phyloP scores from a whole-genome alignment of 2,329 filamentous ascomycete species.

The Clarireedia sp. region DNA sequence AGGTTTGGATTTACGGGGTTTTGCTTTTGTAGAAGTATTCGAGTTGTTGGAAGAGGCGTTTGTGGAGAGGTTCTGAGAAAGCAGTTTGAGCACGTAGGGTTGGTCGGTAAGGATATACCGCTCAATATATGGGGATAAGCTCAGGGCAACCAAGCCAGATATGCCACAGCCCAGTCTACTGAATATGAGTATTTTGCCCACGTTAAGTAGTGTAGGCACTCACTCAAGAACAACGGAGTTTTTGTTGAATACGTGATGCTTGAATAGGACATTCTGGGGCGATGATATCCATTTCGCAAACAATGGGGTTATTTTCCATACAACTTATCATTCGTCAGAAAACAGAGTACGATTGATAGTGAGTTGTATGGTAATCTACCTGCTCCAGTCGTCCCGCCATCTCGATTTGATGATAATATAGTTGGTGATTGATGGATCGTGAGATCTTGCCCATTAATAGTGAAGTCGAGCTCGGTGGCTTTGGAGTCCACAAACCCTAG shows the following conservation, averaged over 20 bases:
- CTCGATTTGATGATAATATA: conserved; percentile 68
- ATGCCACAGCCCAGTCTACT: conserved; percentile 81
- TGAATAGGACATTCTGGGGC: conserved; percentile 55
- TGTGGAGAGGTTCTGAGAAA: conserved; percentile 67
- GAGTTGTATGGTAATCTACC: conserved; percentile 33
- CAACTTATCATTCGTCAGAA: conserved; percentile 43
- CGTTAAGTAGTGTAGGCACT: background rate
- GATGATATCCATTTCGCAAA: conserved; percentile 74
- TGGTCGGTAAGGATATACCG: conserved; percentile 80
- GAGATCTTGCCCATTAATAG: conserved; percentile 61
- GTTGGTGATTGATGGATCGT: conserved; percentile 76
- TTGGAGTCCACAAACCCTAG: conserved; percentile 79
- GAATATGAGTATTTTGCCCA: background rate
- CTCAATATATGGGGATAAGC: conserved; percentile 51
- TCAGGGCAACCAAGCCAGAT: conserved; percentile 68
- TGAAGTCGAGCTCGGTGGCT: conserved; percentile 56
- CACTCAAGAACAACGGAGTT: conserved; percentile 36
- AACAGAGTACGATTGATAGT: background rate
- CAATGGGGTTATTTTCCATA: conserved; percentile 85
- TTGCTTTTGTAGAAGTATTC: background rate
- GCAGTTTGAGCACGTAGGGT: conserved; percentile 67
- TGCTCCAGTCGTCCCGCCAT: conserved; percentile 66
- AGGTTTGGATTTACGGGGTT: conserved; percentile 19
- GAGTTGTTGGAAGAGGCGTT: conserved; percentile 29
- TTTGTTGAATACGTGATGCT: conserved; percentile 41